phyloP scores from a whole-genome alignment of 1,284 basidiomycete species.

The Sporisorium graminicola region DNA sequence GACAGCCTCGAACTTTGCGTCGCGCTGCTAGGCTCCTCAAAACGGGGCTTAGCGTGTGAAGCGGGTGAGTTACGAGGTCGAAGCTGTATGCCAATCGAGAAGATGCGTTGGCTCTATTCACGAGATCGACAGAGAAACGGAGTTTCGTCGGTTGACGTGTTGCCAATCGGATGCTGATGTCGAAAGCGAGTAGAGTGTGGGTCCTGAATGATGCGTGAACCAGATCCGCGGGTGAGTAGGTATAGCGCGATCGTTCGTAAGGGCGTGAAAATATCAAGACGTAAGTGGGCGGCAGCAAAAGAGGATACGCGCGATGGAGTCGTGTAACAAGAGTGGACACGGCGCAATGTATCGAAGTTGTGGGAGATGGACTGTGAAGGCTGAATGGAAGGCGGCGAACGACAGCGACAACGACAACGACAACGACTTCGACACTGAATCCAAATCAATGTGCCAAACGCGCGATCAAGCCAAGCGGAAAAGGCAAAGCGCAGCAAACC shows the following conservation, averaged over 20 bases:
- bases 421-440: too few species aligned
- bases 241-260: neutral
- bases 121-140: neutral
- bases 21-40: too few species aligned
- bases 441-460: neutral
- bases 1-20: neutral
- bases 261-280: neutral
- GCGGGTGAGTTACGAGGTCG: neutral
- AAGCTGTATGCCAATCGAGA: neutral
- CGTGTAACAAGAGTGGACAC: constrained; percentile 9
- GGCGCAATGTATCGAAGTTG: neutral
- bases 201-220: neutral
- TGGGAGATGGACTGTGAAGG: neutral
- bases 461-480: constrained; percentile 2
- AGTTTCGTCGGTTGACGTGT: neutral
- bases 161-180: neutral
- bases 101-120: neutral
- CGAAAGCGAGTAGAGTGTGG: neutral
- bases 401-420: neutral
- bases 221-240: neutral
- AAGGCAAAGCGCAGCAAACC: neutral
- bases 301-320: constrained; percentile 1
- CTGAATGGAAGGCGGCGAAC: neutral
- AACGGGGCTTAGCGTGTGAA: neutral
- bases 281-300: neutral